Evolutionary conservation across 805 yeast species (phyloP).

Genomic region (Scheffersomyces coipomensis): DNA sequence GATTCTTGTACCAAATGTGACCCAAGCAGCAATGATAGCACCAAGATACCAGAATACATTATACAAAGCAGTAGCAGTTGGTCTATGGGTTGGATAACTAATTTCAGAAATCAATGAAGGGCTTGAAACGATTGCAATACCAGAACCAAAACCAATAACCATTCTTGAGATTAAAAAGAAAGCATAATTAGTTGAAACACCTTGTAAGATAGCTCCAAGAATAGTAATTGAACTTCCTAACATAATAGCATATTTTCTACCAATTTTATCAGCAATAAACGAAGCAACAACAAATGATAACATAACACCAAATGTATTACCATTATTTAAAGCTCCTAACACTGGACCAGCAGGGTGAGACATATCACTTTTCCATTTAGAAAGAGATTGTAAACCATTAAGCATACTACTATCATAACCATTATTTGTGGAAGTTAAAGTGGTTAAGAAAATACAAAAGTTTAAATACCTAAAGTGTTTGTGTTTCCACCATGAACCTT

Average conservation of each 20-base stretch:
- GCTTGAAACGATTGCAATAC: slow-evolving; percentile 40
- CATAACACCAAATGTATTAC: slow-evolving; percentile 41
- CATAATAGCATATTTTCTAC: slow-evolving; percentile 32
- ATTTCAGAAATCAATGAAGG: slow-evolving; percentile 52
- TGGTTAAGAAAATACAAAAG: slow-evolving; percentile 35
- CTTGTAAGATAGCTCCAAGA: slow-evolving; percentile 39
- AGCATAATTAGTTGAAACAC: slow-evolving; percentile 31
- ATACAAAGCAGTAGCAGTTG: slow-evolving; percentile 40
- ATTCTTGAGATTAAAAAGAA: slow-evolving; percentile 47
- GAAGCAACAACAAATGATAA: slow-evolving; percentile 27
- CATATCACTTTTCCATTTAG: slow-evolving; percentile 39
- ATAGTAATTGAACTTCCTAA: slow-evolving; percentile 23
- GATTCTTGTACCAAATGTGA: slow-evolving; percentile 45
- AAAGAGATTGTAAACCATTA: slow-evolving; percentile 49
- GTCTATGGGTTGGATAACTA: slow-evolving; percentile 46
- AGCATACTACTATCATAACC: slow-evolving; percentile 53
- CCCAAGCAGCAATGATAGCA: slow-evolving; percentile 52
- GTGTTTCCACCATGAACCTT: slow-evolving; percentile 30
- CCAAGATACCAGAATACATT: slow-evolving; percentile 55
- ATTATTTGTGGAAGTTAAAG: slow-evolving; percentile 47
- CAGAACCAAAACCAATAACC: slow-evolving; percentile 46
- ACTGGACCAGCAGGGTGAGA: slow-evolving; percentile 36
- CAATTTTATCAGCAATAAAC: slow-evolving; percentile 32
- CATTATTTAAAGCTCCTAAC: slow-evolving; percentile 42
- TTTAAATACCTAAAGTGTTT: slow-evolving; percentile 39